Base-by-base conservation (phyloP, 2,329 filamentous ascomycete genomes). In the Colletotrichum sp. region DNA sequence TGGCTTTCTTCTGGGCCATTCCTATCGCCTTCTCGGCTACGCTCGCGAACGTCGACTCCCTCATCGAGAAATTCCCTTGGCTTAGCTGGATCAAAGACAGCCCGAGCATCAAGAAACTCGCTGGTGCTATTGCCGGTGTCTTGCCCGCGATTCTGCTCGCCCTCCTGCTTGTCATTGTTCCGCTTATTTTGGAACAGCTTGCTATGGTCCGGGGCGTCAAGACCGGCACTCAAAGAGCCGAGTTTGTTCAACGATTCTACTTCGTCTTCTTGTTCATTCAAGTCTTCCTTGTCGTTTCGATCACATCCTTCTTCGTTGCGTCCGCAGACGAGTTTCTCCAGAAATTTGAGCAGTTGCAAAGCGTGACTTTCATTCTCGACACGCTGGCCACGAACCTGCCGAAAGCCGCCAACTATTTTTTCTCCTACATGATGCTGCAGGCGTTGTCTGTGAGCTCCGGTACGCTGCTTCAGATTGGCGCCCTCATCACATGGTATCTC, bases 341-440 rank as follows among this genome's bases (percentile, higher is more conserved):
- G 44, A 85, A 90, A 30, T 79, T 90, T 9, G 81, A 85, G 12
- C 52, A 83, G 26, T 76, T 89, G 5, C 60, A 81, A 4, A 89
- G 95, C 62, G 92, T 95, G 9, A 86, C 87, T n/a, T 89, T 89
- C 49, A 91, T 98, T 73, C 92, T 97, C 1, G 84, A 91, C 21
- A 89, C 94, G 0, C 87, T 99, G 32, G 96, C 96, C 0, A 84
- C 88, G 13, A 97, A 96, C 76, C 87, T 99, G 7, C 97, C 97
- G 3, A 94, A 92, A 79, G 94, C 96, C 0, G 94, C 95, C 80
- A 98, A 98, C 82, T 99, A 99, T 85, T 99, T 99, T 88, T 99
- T 98, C 89, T 96, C 95, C 1, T 99, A 99, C 90, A 96, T 99
- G 93, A 94, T 98, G 82, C 92, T 99, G 12, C 97, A 99, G 81